A percentile compares a stretch with the other conserved stretches of the same genome.
Evolutionary conservation across 2,329 filamentous ascomycete genomes (phyloP).

Genomic region (Trichoderma endophyticum): DNA sequence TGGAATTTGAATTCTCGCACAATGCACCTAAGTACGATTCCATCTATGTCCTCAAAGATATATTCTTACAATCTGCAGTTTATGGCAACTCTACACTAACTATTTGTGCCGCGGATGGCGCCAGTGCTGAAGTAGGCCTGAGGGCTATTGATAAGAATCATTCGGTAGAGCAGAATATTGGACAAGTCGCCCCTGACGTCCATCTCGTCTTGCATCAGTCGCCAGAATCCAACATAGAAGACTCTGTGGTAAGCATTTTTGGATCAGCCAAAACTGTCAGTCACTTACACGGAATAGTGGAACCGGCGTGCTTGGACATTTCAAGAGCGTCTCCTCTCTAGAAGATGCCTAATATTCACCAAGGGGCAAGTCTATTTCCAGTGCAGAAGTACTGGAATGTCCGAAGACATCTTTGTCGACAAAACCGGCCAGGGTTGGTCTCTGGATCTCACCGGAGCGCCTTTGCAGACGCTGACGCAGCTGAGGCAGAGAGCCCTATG

Average conservation of each 20-base stretch:
- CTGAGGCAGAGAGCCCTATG: not conserved
- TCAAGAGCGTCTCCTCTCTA: not conserved
- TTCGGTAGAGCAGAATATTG: not conserved
- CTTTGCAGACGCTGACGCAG: not conserved
- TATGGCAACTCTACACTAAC: not conserved
- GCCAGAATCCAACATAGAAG: not conserved
- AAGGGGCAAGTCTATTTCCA: not conserved
- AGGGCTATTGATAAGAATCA: not conserved
- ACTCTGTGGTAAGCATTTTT: not conserved
- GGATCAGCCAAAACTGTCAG: not conserved
- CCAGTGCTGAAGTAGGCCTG: not conserved
- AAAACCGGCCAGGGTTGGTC: not conserved
- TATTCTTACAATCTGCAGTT: not conserved
- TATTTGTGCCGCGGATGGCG: not conserved
- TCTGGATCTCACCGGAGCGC: not conserved
- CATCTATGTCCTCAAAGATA: not conserved
- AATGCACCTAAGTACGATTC: not conserved
- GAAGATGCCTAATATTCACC: not conserved
- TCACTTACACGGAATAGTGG: not conserved
- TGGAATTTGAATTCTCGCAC: not conserved
- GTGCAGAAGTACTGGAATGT: not conserved
- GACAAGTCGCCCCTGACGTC: not conserved
- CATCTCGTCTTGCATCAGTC: not conserved
- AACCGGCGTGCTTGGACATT: not conserved
- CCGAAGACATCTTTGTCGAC: not conserved